These are phyloP conservation scores for Capsicum pubescens DNA, from an alignment of 257 asterid genomes.

Conservation along the genomic window DNA sequence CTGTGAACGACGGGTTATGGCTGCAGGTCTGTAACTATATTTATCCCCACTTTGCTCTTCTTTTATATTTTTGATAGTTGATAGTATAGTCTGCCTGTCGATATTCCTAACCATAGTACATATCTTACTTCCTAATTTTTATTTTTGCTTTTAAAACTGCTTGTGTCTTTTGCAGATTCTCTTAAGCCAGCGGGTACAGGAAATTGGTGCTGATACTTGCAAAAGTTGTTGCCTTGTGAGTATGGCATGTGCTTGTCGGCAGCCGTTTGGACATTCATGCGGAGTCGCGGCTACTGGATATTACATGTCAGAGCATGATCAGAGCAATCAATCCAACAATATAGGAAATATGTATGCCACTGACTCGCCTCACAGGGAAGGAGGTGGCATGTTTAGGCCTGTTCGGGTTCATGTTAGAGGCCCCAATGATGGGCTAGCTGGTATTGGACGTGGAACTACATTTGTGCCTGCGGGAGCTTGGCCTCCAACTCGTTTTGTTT, in stretches of 20 bases:
- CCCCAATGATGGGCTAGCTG: slow-evolving; percentile 90
- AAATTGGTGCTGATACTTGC: slow-evolving; percentile 87
- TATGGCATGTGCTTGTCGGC: slow-evolving; percentile 83
- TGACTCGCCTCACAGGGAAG: slow-evolving; percentile 77
- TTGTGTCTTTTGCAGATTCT: slow-evolving; percentile 67
- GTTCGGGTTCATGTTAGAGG: slow-evolving; percentile 86
- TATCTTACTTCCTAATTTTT: slow-evolving; percentile 21
- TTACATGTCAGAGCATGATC: slow-evolving; percentile 76
- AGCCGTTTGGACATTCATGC: slow-evolving; percentile 64
- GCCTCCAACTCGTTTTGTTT: slow-evolving; percentile 98
- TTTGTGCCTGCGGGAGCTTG: slow-evolving; percentile 83
- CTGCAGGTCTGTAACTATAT: slow-evolving; percentile 67
- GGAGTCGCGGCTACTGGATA: slow-evolving; percentile 66
- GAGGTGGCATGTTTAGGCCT: slow-evolving; percentile 78
- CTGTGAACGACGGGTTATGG: slow-evolving; percentile 97
- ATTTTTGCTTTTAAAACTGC: slow-evolving; percentile 28
- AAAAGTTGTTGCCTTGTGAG: slow-evolving; percentile 75
- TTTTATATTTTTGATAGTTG: not conserved
- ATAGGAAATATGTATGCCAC: slow-evolving; percentile 70
- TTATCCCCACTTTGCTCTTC: not conserved
- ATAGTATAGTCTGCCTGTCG: not conserved
- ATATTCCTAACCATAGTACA: not conserved
- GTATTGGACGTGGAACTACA: slow-evolving; percentile 88
- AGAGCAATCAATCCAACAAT: slow-evolving; percentile 56
- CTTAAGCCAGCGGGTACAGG: slow-evolving; percentile 91